Conservation (phyloP, 2,329 filamentous ascomycete species). For the Penicillium sp. region DNA sequence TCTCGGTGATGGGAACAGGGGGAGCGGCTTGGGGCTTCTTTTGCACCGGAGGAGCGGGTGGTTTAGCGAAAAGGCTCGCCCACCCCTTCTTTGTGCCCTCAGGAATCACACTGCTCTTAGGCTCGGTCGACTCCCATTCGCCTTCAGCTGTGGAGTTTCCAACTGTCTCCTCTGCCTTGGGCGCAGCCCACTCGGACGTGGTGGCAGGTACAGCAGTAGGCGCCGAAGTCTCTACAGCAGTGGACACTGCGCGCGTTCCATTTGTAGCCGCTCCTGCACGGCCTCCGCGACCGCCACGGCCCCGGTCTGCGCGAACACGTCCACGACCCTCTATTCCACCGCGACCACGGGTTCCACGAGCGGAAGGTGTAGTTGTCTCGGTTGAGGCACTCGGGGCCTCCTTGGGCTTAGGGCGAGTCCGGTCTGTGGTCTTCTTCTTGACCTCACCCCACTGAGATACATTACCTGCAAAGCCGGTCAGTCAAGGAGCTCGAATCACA, state of each 20-base stretch:
- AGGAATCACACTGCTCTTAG: slow-evolving; percentile 37
- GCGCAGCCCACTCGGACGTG: slow-evolving; percentile 3
- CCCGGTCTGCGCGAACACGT: slow-evolving; percentile 48
- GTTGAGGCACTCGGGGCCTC: slow-evolving; percentile 37
- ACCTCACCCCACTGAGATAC: slow-evolving; percentile 54
- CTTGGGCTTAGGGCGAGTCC: slow-evolving; percentile 47
- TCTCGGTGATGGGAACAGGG: slow-evolving; percentile 29
- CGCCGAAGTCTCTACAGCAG: slow-evolving; percentile 23
- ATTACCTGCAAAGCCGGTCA: slow-evolving; percentile 38
- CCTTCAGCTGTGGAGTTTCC: slow-evolving; percentile 23
- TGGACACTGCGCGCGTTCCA: slow-evolving; percentile 37
- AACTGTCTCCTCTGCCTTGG: slow-evolving; percentile 20
- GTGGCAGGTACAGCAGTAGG: slow-evolving; percentile 10
- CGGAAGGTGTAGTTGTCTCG: slow-evolving; percentile 34
- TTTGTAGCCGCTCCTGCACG: slow-evolving; percentile 41
- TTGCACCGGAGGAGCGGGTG: slow-evolving; percentile 48
- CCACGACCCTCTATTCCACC: slow-evolving; percentile 48
- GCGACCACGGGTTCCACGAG: slow-evolving; percentile 46
- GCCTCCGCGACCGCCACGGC: slow-evolving; percentile 47
- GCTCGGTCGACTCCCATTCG: slow-evolving; percentile 22
- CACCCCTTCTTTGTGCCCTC: slow-evolving; percentile 52
- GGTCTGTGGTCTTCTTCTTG: slow-evolving; percentile 51
- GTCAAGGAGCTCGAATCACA: slow-evolving; percentile 3
- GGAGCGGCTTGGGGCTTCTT: slow-evolving; percentile 48
- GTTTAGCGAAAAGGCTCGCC: slow-evolving; percentile 73